Conservation (phyloP, 1,284 basidiomycete genomes). For the Schizophyllum commune region DNA sequence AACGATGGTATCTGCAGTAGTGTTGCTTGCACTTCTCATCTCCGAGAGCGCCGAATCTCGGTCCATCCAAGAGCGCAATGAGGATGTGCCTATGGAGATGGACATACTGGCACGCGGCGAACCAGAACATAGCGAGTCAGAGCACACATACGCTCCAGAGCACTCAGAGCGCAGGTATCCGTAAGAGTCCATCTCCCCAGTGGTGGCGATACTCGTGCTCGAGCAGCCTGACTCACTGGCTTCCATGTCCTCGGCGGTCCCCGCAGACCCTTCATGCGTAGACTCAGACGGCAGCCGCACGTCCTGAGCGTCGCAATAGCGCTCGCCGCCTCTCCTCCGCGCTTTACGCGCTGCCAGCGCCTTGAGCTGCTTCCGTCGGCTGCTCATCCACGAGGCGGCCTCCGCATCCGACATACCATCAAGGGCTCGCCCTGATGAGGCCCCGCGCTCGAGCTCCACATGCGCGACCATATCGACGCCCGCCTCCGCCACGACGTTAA, state of each 20-base stretch:
- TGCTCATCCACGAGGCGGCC: slow-evolving; percentile 12
- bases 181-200: not conserved
- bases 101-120: not conserved
- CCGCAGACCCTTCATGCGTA: not conserved
- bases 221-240: not conserved
- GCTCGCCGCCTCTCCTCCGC: slow-evolving; percentile 8
- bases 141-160: not conserved
- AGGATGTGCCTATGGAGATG: slow-evolving; percentile 28
- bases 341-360: slow-evolving; percentile 9
- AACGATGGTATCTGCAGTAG: not conserved
- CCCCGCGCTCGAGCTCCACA: slow-evolving; percentile 3
- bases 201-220: not conserved
- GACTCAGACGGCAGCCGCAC: not conserved
- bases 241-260: slow-evolving; percentile 2
- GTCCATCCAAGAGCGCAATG: slow-evolving; percentile 26
- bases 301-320: slow-evolving; percentile 5
- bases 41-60: too few relatives aligned
- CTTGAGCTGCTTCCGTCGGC: slow-evolving; percentile 7
- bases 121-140: not conserved
- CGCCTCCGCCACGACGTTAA: slow-evolving; percentile 13
- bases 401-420: slow-evolving; percentile 8
- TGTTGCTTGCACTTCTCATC: not conserved
- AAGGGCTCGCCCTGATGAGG: slow-evolving; percentile 7
- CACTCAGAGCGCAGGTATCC: slow-evolving; percentile 4
- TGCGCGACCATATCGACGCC: slow-evolving; percentile 14